Conservation (phyloP, 2,329 filamentous ascomycete genomes). For the Colletotrichum sidae region DNA sequence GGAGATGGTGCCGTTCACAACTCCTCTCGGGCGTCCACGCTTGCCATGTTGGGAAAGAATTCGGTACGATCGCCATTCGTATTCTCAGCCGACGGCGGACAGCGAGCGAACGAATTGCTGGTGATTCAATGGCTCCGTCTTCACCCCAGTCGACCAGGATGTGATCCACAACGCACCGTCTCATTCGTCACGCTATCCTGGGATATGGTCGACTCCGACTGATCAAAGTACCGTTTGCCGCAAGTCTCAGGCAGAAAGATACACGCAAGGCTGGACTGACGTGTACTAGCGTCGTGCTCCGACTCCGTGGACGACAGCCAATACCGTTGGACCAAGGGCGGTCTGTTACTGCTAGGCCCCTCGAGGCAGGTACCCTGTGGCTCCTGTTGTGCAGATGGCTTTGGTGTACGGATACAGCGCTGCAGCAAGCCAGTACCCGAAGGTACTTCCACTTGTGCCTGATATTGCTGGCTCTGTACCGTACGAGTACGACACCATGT, state of each 20-base stretch:
- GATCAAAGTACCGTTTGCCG: constrained; percentile 12
- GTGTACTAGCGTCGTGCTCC: constrained; percentile 9
- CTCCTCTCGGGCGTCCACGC: constrained; percentile 31
- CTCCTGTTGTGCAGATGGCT: neutral
- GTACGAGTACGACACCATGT: too few relatives aligned
- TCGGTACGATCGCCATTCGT: constrained; percentile 36
- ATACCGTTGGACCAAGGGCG: neutral
- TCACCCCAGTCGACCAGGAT: constrained; percentile 5
- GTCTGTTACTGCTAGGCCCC: neutral
- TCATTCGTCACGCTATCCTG: constrained; percentile 15
- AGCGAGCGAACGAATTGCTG: constrained; percentile 22
- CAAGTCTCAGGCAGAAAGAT: constrained; percentile 6
- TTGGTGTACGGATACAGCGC: neutral
- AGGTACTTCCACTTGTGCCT: neutral
- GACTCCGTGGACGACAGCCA: constrained; percentile 3
- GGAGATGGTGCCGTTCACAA: constrained; percentile 8
- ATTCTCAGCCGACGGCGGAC: constrained; percentile 22
- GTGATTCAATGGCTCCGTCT: constrained; percentile 20
- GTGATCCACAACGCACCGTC: neutral
- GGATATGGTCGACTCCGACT: constrained; percentile 14
- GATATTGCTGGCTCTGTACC: too few relatives aligned
- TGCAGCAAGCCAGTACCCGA: neutral
- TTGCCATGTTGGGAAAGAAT: constrained; percentile 34
- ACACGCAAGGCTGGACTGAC: constrained; percentile 27
- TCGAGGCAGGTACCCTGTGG: constrained; percentile 1